Percentiles rank a stretch among this genome's conserved stretches.
phyloP scores from a whole-genome alignment of 495 filamentous ascomycete species.

The Penicillium egyptiacum region DNA sequence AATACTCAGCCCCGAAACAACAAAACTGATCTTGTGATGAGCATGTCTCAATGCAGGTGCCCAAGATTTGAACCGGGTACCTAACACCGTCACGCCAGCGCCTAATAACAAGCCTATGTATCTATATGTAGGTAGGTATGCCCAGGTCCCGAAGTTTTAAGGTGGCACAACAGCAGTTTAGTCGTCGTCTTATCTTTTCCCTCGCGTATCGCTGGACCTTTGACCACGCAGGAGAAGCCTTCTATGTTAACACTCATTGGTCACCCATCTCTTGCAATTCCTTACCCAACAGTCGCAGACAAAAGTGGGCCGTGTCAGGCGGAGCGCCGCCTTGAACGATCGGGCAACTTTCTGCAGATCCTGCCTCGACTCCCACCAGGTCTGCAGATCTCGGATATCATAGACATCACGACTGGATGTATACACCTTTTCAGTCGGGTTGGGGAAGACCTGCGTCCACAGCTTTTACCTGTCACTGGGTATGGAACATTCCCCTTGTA shows the following conservation, averaged over 20 bases:
- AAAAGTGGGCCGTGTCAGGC: slow-evolving; percentile 66
- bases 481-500: slow-evolving; percentile 71
- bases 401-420: slow-evolving; percentile 80
- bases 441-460: slow-evolving; percentile 88
- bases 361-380: slow-evolving; percentile 65
- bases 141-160: slow-evolving; percentile 13
- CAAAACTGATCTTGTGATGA: neutral
- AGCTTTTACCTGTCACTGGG: slow-evolving; percentile 62
- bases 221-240: slow-evolving; percentile 9
- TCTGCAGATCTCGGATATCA: slow-evolving; percentile 76
- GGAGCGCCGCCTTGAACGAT: slow-evolving; percentile 62
- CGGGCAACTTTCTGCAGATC: slow-evolving; percentile 68
- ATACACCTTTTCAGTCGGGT: slow-evolving; percentile 63
- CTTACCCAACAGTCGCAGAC: slow-evolving; percentile 68
- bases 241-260: slow-evolving; percentile 15
- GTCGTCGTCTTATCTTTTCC: slow-evolving; percentile 13
- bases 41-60: slow-evolving; percentile 6
- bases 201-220: slow-evolving; percentile 19
- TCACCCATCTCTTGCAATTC: slow-evolving; percentile 56
- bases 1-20: neutral
- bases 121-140: slow-evolving; percentile 8
- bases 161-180: slow-evolving; percentile 20
- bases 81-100: slow-evolving; percentile 7
- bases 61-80: slow-evolving; percentile 5
- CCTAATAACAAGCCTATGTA: slow-evolving; percentile 21